Evolutionary conservation across 1,139 yeast genomes (phyloP).

Genomic region (Yamadazyma trypodendri): DNA sequence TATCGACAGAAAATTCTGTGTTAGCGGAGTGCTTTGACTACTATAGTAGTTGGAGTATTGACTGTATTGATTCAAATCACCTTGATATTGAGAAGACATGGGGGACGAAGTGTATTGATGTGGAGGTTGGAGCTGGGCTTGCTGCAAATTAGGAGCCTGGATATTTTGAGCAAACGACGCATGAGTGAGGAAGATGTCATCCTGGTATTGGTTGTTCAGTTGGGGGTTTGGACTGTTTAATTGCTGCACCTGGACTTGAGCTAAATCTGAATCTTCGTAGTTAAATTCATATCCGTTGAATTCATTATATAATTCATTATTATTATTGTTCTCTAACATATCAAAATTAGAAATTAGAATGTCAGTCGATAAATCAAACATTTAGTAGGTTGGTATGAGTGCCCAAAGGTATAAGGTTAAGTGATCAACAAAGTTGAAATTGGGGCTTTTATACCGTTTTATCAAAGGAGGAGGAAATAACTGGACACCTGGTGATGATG

Average conservation of each 20-base stretch:
- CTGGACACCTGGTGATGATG: too few species aligned
- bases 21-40: background rate
- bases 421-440: background rate
- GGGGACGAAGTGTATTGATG: background rate
- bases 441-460: too few species aligned
- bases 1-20: conserved; percentile 3
- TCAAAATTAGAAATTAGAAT: conserved; percentile 13
- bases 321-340: conserved; percentile 14
- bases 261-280: conserved; percentile 9
- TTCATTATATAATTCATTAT: conserved; percentile 12
- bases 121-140: background rate
- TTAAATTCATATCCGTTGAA: conserved; percentile 8
- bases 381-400: background rate
- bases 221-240: background rate
- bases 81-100: conserved; percentile 1
- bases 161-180: background rate
- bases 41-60: conserved; percentile 1
- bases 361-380: conserved; percentile 17
- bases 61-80: background rate
- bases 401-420: background rate
- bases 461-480: too few species aligned
- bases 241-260: conserved; percentile 1
- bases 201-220: background rate
- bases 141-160: background rate
- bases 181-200: background rate